Evolutionary conservation across 495 filamentous ascomycete genomes (phyloP), one percentile per base, ranked within the genome.

Genomic region (Talaromyces stipitatus): DNA sequence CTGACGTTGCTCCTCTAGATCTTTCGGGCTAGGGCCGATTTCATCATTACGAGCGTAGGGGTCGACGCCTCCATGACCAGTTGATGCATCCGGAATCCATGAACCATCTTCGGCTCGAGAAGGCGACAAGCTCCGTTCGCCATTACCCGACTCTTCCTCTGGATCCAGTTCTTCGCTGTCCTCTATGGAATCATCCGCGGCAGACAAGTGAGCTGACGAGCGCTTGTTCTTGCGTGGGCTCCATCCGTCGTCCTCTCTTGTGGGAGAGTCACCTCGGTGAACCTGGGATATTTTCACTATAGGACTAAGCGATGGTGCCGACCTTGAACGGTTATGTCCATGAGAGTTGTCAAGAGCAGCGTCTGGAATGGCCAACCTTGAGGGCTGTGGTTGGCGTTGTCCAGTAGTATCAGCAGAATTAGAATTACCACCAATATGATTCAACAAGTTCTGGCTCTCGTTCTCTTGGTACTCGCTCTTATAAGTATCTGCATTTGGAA

Each of bases 201-300:
- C 74, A 10, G 74, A 72, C 18, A 80, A 66, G 58, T 77, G 72
- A 6, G 62, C 64, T 4, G 69, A 69, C 8, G 73, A 72, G 33
- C 61, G 63, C 30, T 61, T 64, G 18, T 30, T 28, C 50, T 57
- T 48, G 22, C 60, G 63, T 43, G 63, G 61, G 20, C 55, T 56
- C 57, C 72, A 69, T 55, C 70, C 69, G 12, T 36, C 50, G 24
- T 45, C 29, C 22, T 66, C 66, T 30, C 68, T 63, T 38, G 67
- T 67, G 4, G 78, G 78, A 2, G 78, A 81, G 60, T 81, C 78
- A 2, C 78, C 78, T 27, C 78, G 70, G 27, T 71, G 71, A 45
- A 72, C 72, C 33, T 58, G 73, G 30, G 72, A 70, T 9, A 81
- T 68, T 14, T 70, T 78, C 22, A 81, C 65, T 18, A 73, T 72